A percentile compares a stretch with the other conserved stretches of the same genome.
These are phyloP conservation scores for Termitomyces sp. DNA, from an alignment of 1,284 basidiomycete species.

Conservation along the genomic window DNA sequence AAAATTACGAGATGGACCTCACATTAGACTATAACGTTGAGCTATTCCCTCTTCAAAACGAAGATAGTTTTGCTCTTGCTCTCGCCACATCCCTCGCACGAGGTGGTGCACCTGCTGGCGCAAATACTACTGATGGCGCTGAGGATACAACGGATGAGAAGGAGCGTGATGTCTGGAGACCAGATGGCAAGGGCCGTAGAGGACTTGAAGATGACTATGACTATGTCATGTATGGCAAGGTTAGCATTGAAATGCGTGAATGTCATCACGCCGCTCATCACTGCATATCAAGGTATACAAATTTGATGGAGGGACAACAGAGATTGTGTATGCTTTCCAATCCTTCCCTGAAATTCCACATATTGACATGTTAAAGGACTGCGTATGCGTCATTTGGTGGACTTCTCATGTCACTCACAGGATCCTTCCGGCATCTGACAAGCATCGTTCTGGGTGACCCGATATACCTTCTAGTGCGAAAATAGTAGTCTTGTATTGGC, in stretches of 20 bases:
- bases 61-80: slow-evolving; percentile 80
- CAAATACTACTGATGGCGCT: slow-evolving; percentile 37
- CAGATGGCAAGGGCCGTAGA: slow-evolving; percentile 79
- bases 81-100: slow-evolving; percentile 81
- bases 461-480: slow-evolving; percentile 86
- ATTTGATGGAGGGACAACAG: slow-evolving; percentile 84
- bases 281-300: slow-evolving; percentile 76
- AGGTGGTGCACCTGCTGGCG: slow-evolving; percentile 41
- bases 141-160: slow-evolving; percentile 56
- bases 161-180: slow-evolving; percentile 80
- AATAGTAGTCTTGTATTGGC: slow-evolving; percentile 32
- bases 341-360: slow-evolving; percentile 9
- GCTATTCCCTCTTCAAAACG: slow-evolving; percentile 68
- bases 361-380: slow-evolving; percentile 49
- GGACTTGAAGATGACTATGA: slow-evolving; percentile 96
- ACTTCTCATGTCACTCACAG: slow-evolving; percentile 92
- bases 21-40: slow-evolving; percentile 91
- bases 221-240: slow-evolving; percentile 99
- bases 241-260: slow-evolving; percentile 25
- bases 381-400: slow-evolving; percentile 96
- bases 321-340: slow-evolving; percentile 62
- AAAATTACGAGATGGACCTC: slow-evolving; percentile 86
- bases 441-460: slow-evolving; percentile 91
- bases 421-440: slow-evolving; percentile 90
- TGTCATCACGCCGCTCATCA: slow-evolving; percentile 9